These are phyloP conservation scores for Alternaria longipes DNA, from an alignment of 2,329 filamentous ascomycete genomes.

Conservation along the genomic window DNA sequence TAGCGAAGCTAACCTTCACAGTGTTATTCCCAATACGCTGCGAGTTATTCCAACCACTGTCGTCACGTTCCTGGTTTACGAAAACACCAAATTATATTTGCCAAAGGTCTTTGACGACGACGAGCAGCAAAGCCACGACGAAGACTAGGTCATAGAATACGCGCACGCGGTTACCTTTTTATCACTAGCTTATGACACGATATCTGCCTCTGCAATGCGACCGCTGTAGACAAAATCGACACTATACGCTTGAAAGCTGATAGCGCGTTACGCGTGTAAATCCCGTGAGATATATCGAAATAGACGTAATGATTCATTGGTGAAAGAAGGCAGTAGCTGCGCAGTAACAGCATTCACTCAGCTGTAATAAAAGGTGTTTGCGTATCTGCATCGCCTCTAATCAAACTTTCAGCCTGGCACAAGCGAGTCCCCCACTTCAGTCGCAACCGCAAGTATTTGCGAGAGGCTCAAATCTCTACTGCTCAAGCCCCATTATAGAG, in stretches of 20 bases:
- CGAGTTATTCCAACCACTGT: constrained; percentile 93
- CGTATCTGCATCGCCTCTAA: not conserved
- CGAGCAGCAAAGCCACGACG: constrained; percentile 42
- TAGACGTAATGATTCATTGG: not conserved
- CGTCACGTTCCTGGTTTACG: constrained; percentile 96
- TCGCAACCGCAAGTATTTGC: not conserved
- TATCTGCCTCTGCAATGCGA: not conserved
- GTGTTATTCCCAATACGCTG: constrained; percentile 83
- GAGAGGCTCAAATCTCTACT: not conserved
- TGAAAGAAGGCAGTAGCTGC: not conserved
- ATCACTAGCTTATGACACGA: not conserved
- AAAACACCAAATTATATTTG: constrained; percentile 84
- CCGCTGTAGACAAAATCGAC: not conserved
- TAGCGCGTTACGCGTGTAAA: not conserved
- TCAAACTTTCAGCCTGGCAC: not conserved
- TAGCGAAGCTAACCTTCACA: constrained; percentile 9
- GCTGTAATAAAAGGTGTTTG: not conserved
- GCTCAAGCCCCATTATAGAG: not conserved
- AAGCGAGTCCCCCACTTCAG: not conserved
- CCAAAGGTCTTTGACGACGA: constrained; percentile 53
- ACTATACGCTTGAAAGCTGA: not conserved
- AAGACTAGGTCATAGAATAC: constrained; percentile 32
- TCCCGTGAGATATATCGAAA: not conserved
- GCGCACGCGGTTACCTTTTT: not conserved
- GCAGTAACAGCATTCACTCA: not conserved